Evolutionary conservation across 73 alveolate genomes (phyloP), one percentile per base, ranked within the genome.

Genomic region (Stentor coeruleus): DNA sequence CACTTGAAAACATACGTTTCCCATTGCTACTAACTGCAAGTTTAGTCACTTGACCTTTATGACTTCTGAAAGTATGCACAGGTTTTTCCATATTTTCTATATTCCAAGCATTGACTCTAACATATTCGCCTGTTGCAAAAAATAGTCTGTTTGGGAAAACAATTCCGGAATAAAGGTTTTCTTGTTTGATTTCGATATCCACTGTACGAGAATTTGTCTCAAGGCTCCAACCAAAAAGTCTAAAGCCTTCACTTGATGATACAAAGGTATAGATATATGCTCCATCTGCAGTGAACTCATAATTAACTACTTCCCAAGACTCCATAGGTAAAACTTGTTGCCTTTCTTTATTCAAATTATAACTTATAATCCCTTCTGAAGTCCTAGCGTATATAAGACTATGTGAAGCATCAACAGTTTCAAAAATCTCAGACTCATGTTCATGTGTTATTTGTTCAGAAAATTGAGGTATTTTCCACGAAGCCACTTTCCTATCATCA

Each of bases 391-490:
- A 49, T 49, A 49, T 11, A 6, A 49, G 20, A 49, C 28, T 49
- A 11, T 6, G 20, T 49, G 66, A 49, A 6, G 66, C 66, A 20
- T 49, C 66, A 49, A 49, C 28, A 11, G 28, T 49, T 49, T 6
- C 20, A 20, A 49, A 49, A 6, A 11, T 20, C 20, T 49, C 66
- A 49, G 6, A 6, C 20, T 6, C 28, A 49, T 49, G 66, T 11
- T 6, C 6, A 20, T 11, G 20, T 49, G 6, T 49, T 49, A 49
- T 20, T 49, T 6, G 6, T 11, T 49, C 66, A 49, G 28, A 11
- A 49, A 49, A 49, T 66, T 20, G n/a, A 14, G 79, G 79, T 26
- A 66, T 66, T 31, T 33, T 66, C 79, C 79, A 66, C 0, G 79
- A 66, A 33, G 0, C n/a, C 0, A 66, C 40, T 66, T 31, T 66